phyloP scores from a whole-genome alignment of 352 stramenopile species.

The Globisporangium polare region DNA sequence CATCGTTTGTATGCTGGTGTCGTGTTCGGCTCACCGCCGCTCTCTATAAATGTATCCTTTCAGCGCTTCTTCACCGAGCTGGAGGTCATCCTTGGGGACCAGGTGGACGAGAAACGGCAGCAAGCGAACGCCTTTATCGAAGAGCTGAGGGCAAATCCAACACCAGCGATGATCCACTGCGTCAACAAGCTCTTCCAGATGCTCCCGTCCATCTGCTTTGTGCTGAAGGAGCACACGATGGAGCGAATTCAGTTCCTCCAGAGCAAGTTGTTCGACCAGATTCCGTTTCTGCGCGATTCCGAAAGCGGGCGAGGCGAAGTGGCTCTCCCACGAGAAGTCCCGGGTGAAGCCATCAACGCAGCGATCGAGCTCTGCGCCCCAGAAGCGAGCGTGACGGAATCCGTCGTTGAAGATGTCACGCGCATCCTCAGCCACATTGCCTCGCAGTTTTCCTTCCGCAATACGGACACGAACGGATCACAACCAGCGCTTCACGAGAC shows the following conservation, averaged over 20 bases:
- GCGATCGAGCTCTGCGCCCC: slow-evolving; percentile 17
- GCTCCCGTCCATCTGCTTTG: slow-evolving; percentile 41
- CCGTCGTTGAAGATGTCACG: slow-evolving; percentile 31
- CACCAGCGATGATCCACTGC: slow-evolving; percentile 19
- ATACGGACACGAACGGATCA: slow-evolving; percentile 12
- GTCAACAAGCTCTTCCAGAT: slow-evolving; percentile 28
- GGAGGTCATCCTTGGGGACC: slow-evolving; percentile 37
- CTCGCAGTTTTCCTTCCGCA: slow-evolving; percentile 28
- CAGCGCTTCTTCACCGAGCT: slow-evolving; percentile 40
- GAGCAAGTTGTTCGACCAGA: slow-evolving; percentile 24
- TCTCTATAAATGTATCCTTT: not conserved
- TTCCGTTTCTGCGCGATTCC: slow-evolving; percentile 39
- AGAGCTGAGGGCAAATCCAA: slow-evolving; percentile 17
- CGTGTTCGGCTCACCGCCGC: not conserved
- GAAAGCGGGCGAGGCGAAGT: slow-evolving; percentile 15
- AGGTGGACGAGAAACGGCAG: slow-evolving; percentile 28
- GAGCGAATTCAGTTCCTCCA: slow-evolving; percentile 32
- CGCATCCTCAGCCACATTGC: slow-evolving; percentile 31
- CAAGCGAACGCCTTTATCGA: slow-evolving; percentile 37
- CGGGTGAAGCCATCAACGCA: slow-evolving; percentile 26
- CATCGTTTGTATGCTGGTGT: not conserved
- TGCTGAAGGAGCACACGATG: slow-evolving; percentile 35
- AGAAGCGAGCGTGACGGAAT: slow-evolving; percentile 11
- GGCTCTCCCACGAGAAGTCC: slow-evolving; percentile 16
- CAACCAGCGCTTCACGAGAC: slow-evolving; percentile 24